These are phyloP conservation scores for Suillus lakei DNA, from an alignment of 768 basidiomycete genomes.

Conservation along the genomic window DNA sequence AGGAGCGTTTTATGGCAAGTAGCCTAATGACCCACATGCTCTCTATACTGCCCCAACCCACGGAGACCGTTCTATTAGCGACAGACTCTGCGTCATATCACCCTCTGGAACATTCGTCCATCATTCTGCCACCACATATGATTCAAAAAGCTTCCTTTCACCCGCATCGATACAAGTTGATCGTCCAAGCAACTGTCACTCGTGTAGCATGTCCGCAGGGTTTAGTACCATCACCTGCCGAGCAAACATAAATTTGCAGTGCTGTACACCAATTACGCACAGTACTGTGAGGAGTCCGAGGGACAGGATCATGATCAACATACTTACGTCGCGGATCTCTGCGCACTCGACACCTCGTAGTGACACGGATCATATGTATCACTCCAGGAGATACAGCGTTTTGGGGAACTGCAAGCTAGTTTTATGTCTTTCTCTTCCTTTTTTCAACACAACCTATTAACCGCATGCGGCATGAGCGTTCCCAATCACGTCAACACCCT, in stretches of 20 bases:
- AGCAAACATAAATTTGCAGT: background rate
- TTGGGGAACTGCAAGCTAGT: background rate
- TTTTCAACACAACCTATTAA: background rate
- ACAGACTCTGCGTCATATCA: background rate
- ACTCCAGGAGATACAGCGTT: background rate
- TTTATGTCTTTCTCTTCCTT: background rate
- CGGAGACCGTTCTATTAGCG: background rate
- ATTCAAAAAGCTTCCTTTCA: background rate
- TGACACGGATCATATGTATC: background rate
- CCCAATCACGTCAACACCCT: conserved; percentile 7
- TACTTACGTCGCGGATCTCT: background rate
- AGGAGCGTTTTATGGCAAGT: background rate
- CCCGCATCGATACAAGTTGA: background rate
- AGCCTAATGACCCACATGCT: background rate
- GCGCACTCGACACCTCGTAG: background rate
- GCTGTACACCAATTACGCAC: background rate
- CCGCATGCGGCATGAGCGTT: conserved; percentile 3
- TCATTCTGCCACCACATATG: background rate
- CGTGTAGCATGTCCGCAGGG: background rate
- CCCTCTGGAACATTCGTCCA: background rate
- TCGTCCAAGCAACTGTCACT: background rate
- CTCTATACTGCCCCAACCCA: background rate
- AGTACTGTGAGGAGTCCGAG: conserved; percentile 1
- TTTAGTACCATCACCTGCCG: background rate
- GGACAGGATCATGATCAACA: background rate